phyloP scores from a whole-genome alignment of 768 basidiomycete genomes.

The Boletus rex-veris region DNA sequence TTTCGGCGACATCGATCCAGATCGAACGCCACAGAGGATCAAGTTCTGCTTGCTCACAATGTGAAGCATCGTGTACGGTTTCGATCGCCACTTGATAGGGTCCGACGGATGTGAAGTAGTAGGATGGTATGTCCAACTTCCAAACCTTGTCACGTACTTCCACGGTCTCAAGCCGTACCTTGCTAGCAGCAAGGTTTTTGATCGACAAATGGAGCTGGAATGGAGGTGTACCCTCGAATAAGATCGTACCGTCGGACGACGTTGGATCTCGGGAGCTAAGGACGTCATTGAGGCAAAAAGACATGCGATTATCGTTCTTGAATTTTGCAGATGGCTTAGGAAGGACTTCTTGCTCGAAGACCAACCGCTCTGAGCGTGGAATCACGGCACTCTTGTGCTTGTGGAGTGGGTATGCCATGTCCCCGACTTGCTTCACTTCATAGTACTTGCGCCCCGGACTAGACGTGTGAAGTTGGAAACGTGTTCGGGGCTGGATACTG shows the following conservation, averaged over 20 bases:
- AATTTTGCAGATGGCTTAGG: conserved; percentile 80
- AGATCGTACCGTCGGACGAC: conserved; percentile 52
- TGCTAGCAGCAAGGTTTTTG: conserved; percentile 71
- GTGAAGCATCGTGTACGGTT: conserved; percentile 73
- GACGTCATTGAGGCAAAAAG: conserved; percentile 72
- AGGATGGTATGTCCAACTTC: conserved; percentile 68
- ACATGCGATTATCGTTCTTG: conserved; percentile 58
- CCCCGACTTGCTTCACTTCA: conserved; percentile 86
- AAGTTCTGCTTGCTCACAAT: conserved; percentile 71
- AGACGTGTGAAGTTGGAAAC: conserved; percentile 78
- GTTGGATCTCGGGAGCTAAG: conserved; percentile 52
- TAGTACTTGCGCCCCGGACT: conserved; percentile 82
- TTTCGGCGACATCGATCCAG: conserved; percentile 95
- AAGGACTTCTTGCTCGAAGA: conserved; percentile 85
- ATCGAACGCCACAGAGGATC: conserved; percentile 59
- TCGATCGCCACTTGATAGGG: conserved; percentile 79
- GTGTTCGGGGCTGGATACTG: conserved; percentile 75
- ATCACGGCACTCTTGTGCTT: conserved; percentile 61
- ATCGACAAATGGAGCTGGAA: conserved; percentile 76
- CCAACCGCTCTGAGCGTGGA: conserved; percentile 62
- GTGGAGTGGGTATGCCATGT: conserved; percentile 76
- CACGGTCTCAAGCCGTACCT: conserved; percentile 56
- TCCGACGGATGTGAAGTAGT: conserved; percentile 75
- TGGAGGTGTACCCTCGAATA: conserved; percentile 81
- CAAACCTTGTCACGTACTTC: conserved; percentile 52